phyloP scores from a whole-genome alignment of 257 asterid species.

The Lycium barbarum region DNA sequence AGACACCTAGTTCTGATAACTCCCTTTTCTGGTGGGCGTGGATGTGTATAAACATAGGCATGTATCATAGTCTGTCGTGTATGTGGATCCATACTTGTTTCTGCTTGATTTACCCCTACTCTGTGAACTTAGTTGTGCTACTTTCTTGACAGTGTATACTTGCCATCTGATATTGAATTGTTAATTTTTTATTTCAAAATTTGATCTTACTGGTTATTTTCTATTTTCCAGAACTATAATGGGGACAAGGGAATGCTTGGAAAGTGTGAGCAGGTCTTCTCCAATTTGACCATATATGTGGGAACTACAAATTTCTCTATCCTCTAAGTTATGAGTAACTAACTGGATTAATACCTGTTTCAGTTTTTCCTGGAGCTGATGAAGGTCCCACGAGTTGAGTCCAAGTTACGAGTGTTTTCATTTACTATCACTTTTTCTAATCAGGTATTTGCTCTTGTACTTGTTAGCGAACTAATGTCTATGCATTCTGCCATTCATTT shows the following conservation, averaged over 20 bases:
- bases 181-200: constrained; percentile 4
- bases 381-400: constrained; percentile 98
- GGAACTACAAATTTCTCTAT: constrained; percentile 12
- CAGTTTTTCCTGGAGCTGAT: constrained; percentile 96
- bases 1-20: background rate
- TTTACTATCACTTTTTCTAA: constrained; percentile 82
- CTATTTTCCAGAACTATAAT: constrained; percentile 74
- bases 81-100: constrained; percentile 17
- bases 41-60: background rate
- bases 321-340: constrained; percentile 15
- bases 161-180: background rate
- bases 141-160: constrained; percentile 7
- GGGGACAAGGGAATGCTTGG: constrained; percentile 97
- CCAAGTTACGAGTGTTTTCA: constrained; percentile 97
- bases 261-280: constrained; percentile 91
- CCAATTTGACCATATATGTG: background rate
- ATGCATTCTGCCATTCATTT: constrained; percentile 13
- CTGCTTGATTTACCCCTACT: background rate
- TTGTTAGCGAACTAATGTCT: constrained; percentile 1
- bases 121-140: constrained; percentile 6
- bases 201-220: constrained; percentile 32
- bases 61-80: constrained; percentile 2
- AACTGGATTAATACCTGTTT: constrained; percentile 37
- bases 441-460: constrained; percentile 65
- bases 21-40: background rate